phyloP scores from a whole-genome alignment of 2,329 filamentous ascomycete species.

The Paraphaeosphaeria minitans region DNA sequence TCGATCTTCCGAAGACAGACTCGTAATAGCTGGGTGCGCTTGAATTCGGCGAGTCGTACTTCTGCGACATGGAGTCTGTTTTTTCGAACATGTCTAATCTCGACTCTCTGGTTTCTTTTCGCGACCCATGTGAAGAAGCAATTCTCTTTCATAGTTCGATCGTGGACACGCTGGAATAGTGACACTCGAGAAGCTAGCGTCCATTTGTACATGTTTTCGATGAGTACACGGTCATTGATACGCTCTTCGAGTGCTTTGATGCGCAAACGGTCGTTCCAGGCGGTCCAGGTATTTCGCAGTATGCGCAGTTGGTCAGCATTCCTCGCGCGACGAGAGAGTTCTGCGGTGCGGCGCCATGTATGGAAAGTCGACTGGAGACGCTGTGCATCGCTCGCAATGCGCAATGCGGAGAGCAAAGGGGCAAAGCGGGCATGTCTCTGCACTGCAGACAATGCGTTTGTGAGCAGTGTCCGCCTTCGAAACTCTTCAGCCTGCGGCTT shows the following conservation, averaged over 20 bases:
- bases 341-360: conserved; percentile 55
- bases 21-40: conserved; percentile 35
- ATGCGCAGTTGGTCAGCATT: conserved; percentile 58
- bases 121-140: conserved; percentile 36
- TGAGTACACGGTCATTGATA: conserved; percentile 54
- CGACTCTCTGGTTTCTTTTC: conserved; percentile 23
- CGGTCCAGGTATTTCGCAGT: conserved; percentile 62
- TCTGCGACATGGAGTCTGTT: conserved; percentile 40
- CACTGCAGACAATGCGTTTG: conserved; percentile 26
- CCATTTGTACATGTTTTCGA: conserved; percentile 66
- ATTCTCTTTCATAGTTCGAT: conserved; percentile 35
- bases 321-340: conserved; percentile 54
- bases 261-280: conserved; percentile 67
- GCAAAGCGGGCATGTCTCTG: conserved; percentile 50
- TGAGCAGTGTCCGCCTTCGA: conserved; percentile 32
- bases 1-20: conserved; percentile 36
- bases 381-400: conserved; percentile 51
- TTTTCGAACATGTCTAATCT: conserved; percentile 30
- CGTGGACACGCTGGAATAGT: conserved; percentile 48
- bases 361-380: conserved; percentile 54
- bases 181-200: conserved; percentile 56
- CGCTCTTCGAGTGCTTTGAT: conserved; percentile 57
- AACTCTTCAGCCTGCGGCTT: conserved; percentile 44
- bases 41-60: conserved; percentile 36
- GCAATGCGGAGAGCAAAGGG: conserved; percentile 52